These are phyloP conservation scores for Acer saccharum DNA, from an alignment of 345 rosid species.

Conservation along the genomic window DNA sequence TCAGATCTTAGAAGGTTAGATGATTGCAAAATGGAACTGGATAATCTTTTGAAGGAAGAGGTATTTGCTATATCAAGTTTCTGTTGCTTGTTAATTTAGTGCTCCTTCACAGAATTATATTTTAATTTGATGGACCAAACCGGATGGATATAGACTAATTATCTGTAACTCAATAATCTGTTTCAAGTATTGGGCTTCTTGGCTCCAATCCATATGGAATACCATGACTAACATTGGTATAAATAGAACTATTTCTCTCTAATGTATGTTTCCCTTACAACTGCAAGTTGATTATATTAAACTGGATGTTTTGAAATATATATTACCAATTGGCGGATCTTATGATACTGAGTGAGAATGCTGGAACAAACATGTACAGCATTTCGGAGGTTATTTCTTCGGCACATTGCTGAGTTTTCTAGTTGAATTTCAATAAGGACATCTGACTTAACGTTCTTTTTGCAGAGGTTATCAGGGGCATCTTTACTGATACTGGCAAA, in stretches of 20 bases:
- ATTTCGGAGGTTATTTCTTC: neutral
- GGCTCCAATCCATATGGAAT: too few species aligned
- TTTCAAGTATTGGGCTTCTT: too few species aligned
- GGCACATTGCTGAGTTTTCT: neutral
- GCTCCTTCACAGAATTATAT: neutral
- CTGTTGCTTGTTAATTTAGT: neutral
- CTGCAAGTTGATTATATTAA: neutral
- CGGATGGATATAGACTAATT: too few species aligned
- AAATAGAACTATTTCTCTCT: too few species aligned
- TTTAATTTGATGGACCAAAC: too few species aligned
- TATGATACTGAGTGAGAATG: neutral
- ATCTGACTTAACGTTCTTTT: slow-evolving; percentile 12
- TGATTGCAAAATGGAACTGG: slow-evolving; percentile 91
- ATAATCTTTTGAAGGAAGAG: slow-evolving; percentile 96
- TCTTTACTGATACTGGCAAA: slow-evolving; percentile 83
- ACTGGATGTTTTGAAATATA: neutral
- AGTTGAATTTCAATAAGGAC: neutral
- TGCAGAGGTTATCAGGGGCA: slow-evolving; percentile 87
- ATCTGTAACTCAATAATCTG: too few species aligned
- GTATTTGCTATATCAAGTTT: slow-evolving; percentile 31
- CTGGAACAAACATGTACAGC: neutral
- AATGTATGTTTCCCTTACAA: too few species aligned
- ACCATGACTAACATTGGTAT: too few species aligned
- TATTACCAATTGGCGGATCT: neutral
- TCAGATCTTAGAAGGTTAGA: slow-evolving; percentile 88